Evolutionary conservation across 306 rosid genomes (phyloP).

Genomic region (Cucumis sativus): Cucumber_9930_V3 NC_026659.2:27435501-27436000

Average conservation of each 20-base stretch:
- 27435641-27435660: slow-evolving; percentile 98
- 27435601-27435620: slow-evolving; percentile 81
- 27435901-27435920: background rate
- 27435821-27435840: background rate
- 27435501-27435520: slow-evolving; percentile 96
- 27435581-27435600: slow-evolving; percentile 73
- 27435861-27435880: background rate
- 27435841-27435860: background rate
- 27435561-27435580: slow-evolving; percentile 89
- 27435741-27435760: background rate
- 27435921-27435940: background rate
- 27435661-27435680: slow-evolving; percentile 38
- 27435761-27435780: background rate
- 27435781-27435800: background rate
- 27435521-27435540: slow-evolving; percentile 93
- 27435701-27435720: background rate
- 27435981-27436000: slow-evolving; percentile 86
- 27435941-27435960: background rate
- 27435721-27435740: slow-evolving; percentile 12
- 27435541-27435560: slow-evolving; percentile 93
- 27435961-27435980: slow-evolving; percentile 10
- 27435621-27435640: slow-evolving; percentile 80
- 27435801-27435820: background rate
- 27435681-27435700: slow-evolving; percentile 15
- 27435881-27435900: background rate